phyloP scores from a whole-genome alignment of 805 yeast genomes.

The Scheffersomyces ergatensis region DNA sequence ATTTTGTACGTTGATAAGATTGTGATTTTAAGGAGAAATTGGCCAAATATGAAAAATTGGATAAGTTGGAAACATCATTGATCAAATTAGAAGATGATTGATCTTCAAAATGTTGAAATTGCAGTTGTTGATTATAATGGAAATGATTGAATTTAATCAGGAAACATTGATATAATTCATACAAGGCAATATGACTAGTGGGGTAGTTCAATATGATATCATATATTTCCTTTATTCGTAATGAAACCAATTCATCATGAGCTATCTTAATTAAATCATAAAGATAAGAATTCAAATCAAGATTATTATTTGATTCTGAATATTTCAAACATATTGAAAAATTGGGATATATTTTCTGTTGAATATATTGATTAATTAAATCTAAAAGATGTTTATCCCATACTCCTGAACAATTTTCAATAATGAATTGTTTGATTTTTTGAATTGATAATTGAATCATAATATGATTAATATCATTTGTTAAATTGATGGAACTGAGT shows the following conservation, averaged over 20 bases:
- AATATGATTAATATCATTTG: constrained; percentile 19
- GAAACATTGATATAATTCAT: constrained; percentile 57
- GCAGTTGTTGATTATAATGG: constrained; percentile 3
- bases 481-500: constrained; percentile 17
- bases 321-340: constrained; percentile 14
- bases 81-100: constrained; percentile 2
- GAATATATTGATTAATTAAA: constrained; percentile 35
- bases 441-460: constrained; percentile 37
- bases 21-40: constrained; percentile 18
- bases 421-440: constrained; percentile 31
- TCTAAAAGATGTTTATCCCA: constrained; percentile 41
- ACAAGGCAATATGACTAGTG: constrained; percentile 46
- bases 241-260: constrained; percentile 36
- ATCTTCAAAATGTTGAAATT: constrained; percentile 1
- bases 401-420: constrained; percentile 22
- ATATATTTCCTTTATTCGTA: constrained; percentile 58
- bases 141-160: constrained; percentile 20
- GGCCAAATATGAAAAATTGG: constrained; percentile 10
- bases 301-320: constrained; percentile 4
- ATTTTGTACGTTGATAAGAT: constrained; percentile 45
- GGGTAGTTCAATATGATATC: constrained; percentile 58
- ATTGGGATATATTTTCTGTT: constrained; percentile 35
- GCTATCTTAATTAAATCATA: constrained; percentile 33
- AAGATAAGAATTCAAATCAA: constrained; percentile 11
- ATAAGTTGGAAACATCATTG: constrained; percentile 1